phyloP scores from a whole-genome alignment of 129 eudicot species.

The Helianthus tuberosus region DNA sequence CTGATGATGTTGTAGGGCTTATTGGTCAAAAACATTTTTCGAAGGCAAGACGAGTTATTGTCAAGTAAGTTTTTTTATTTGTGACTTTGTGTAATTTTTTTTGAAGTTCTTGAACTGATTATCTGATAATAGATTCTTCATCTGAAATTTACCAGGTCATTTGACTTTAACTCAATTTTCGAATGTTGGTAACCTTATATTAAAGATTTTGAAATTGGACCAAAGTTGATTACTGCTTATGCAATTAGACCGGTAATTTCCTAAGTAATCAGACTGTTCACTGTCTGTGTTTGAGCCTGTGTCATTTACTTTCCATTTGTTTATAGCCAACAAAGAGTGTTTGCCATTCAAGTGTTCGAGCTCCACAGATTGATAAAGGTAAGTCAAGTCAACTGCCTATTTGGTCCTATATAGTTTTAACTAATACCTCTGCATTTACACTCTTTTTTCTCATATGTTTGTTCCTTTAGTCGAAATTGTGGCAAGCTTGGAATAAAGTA shows the following conservation, averaged over 20 bases:
- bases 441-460: neutral
- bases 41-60: slow-evolving; percentile 92
- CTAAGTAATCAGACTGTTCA: neutral
- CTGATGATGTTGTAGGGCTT: slow-evolving; percentile 82
- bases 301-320: slow-evolving; percentile 9
- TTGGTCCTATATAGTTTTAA: neutral
- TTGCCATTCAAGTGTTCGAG: slow-evolving; percentile 98
- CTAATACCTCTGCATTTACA: neutral
- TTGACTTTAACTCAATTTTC: neutral
- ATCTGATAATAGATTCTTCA: too few relatives aligned
- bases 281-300: neutral
- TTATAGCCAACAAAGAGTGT: slow-evolving; percentile 90
- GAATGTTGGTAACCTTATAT: neutral
- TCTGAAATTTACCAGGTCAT: neutral
- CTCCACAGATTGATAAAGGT: slow-evolving; percentile 93
- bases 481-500: neutral
- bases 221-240: too few relatives aligned
- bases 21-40: slow-evolving; percentile 90
- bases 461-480: neutral
- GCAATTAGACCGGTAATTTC: too few relatives aligned
- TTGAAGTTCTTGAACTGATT: too few relatives aligned
- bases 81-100: neutral
- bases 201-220: neutral
- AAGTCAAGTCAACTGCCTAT: slow-evolving; percentile 8
- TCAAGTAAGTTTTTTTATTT: slow-evolving; percentile 57